Evolutionary conservation across 129 eudicot genomes (phyloP).

Genomic region (Mikania micrantha): DNA sequence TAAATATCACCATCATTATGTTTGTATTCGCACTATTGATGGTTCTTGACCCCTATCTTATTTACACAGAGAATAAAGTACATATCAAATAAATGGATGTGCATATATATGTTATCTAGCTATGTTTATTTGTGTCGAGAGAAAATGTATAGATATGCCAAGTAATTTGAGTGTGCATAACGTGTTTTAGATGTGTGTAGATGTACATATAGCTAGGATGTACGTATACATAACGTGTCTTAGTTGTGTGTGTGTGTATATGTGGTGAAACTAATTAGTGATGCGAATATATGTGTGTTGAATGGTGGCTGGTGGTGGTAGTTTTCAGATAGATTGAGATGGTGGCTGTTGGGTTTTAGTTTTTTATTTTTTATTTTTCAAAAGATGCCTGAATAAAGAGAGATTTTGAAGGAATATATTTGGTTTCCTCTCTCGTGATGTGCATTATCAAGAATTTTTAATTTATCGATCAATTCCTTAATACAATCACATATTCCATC

Average conservation of each 20-base stretch:
- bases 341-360: constrained; percentile 25
- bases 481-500: constrained; percentile 23
- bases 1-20: neutral
- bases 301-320: constrained; percentile 10
- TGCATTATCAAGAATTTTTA: constrained; percentile 19
- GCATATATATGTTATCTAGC: neutral
- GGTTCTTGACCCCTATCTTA: neutral
- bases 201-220: no score
- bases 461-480: constrained; percentile 27
- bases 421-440: constrained; percentile 33
- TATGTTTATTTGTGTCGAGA: neutral
- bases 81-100: no score
- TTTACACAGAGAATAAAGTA: neutral
- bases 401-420: constrained; percentile 36
- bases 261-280: constrained; percentile 12
- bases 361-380: neutral
- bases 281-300: constrained; percentile 16
- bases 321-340: constrained; percentile 16
- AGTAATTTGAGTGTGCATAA: constrained; percentile 9
- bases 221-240: constrained; percentile 10
- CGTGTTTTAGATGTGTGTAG: neutral
- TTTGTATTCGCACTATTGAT: constrained; percentile 11
- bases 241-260: neutral
- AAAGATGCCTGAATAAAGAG: constrained; percentile 27
- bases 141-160: neutral